Conservation (phyloP, 176 grass and related monocot species). For the Poa annua region DNA sequence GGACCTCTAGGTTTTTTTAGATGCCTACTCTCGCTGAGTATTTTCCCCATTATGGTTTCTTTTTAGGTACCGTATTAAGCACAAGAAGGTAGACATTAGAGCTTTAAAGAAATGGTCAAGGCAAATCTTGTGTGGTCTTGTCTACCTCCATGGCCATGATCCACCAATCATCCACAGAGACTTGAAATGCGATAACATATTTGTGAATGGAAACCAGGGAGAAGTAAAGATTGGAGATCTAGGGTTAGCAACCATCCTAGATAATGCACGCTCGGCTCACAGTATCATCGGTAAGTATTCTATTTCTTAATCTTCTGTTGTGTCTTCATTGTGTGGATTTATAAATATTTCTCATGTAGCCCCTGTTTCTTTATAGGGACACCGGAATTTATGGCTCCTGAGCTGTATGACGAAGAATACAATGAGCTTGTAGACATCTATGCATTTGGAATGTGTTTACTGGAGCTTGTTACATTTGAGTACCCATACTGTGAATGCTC, state of each 20-base stretch:
- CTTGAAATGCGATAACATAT: constrained; percentile 83
- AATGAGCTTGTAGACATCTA: constrained; percentile 84
- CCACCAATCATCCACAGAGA: constrained; percentile 80
- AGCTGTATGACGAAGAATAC: constrained; percentile 83
- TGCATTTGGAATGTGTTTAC: constrained; percentile 84
- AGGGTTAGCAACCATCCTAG: constrained; percentile 74
- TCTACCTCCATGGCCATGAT: constrained; percentile 81
- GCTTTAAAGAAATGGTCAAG: constrained; percentile 88
- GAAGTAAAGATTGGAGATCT: constrained; percentile 89
- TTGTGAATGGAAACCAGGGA: constrained; percentile 83
- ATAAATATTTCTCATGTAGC: constrained; percentile 24
- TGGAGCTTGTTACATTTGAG: constrained; percentile 86
- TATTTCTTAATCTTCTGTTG: not conserved
- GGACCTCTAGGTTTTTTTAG: not conserved
- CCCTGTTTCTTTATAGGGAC: constrained; percentile 52
- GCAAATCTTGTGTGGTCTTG: constrained; percentile 78
- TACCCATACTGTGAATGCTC: constrained; percentile 82
- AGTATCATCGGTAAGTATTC: constrained; percentile 67
- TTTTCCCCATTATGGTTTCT: not conserved
- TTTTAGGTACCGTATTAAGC: constrained; percentile 78
- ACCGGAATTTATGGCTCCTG: constrained; percentile 85
- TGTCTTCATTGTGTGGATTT: not conserved
- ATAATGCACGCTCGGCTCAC: constrained; percentile 75
- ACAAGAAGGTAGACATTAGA: constrained; percentile 75
- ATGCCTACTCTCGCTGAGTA: not conserved